Conservation (phyloP, 2,329 filamentous ascomycete genomes). For the Pyricularia grisea region DNA sequence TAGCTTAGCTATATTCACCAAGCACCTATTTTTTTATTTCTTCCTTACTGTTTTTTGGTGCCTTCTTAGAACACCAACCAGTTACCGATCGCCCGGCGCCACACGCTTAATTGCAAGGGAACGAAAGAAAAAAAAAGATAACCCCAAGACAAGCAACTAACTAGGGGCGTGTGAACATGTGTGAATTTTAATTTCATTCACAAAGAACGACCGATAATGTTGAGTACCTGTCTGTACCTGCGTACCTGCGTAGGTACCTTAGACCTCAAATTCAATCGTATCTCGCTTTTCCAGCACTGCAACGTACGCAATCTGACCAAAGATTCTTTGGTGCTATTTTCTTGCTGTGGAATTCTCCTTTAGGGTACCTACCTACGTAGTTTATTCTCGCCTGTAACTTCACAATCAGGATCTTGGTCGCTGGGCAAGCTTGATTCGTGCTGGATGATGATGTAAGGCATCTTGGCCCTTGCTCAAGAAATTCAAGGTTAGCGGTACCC, state of each 20-base stretch:
- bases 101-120: not conserved
- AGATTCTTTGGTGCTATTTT: not conserved
- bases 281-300: not conserved
- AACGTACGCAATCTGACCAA: not conserved
- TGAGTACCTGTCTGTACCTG: not conserved
- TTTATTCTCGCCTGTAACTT: not conserved
- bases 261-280: not conserved
- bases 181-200: not conserved
- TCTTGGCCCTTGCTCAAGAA: not conserved
- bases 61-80: not conserved
- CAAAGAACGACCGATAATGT: not conserved
- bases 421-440: not conserved
- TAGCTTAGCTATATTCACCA: no score
- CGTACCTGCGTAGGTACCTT: not conserved
- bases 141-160: not conserved
- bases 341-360: not conserved
- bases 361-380: not conserved
- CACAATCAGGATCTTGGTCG: not conserved
- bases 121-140: not conserved
- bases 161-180: not conserved
- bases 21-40: not conserved
- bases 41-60: not conserved
- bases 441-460: not conserved
- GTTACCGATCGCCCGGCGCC: not conserved
- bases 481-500: not conserved